Evolutionary conservation across 345 rosid genomes (phyloP).

Genomic region (Brassica rapa): DNA sequence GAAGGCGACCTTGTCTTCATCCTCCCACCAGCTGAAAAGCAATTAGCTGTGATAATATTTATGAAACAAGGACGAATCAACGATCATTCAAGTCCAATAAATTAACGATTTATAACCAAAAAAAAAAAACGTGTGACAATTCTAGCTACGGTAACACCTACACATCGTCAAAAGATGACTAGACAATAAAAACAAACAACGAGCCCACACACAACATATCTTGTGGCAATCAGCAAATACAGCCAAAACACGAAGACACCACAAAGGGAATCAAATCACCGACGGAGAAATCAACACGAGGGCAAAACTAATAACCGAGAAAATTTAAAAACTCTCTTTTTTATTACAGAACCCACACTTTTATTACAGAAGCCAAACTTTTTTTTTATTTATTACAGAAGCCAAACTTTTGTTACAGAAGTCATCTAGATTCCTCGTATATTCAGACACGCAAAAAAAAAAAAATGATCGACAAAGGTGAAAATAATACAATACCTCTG

Average conservation of each 20-base stretch:
- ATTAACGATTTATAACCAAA: neutral
- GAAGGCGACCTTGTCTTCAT: constrained; percentile 71
- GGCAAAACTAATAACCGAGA: neutral
- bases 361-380: too few relatives aligned
- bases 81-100: neutral
- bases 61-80: neutral
- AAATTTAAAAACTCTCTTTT: neutral
- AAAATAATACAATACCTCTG: constrained; percentile 50
- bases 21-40: constrained; percentile 58
- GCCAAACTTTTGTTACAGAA: neutral
- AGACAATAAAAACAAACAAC: constrained; percentile 38
- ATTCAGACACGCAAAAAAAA: neutral
- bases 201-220: neutral
- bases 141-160: neutral
- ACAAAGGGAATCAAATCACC: constrained; percentile 16
- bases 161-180: neutral
- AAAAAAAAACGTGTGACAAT: neutral
- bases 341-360: neutral
- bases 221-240: too few relatives aligned
- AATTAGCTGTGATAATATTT: constrained; percentile 40
- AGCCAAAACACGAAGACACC: too few relatives aligned
- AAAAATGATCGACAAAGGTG: neutral
- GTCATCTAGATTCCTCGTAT: neutral
- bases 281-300: constrained; percentile 23
- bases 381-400: too few relatives aligned